Evolutionary conservation across 192 early-diverging fungal species (phyloP).

Genomic region (Chytriomyces sp.): DNA sequence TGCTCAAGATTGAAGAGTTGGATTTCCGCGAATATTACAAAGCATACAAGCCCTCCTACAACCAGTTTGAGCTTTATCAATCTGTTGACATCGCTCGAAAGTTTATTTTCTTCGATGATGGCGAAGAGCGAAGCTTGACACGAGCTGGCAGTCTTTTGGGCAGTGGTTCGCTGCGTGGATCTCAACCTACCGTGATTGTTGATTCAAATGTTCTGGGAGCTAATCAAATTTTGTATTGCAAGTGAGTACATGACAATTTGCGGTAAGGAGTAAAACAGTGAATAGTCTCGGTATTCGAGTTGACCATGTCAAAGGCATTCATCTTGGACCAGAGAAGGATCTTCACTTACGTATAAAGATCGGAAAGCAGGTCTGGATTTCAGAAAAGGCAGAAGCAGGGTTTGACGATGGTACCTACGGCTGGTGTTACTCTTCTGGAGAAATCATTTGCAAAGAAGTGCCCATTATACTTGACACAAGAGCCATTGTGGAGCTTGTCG

Average conservation of each 20-base stretch:
- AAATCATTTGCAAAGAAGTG: not conserved
- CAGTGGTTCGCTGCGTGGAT: not conserved
- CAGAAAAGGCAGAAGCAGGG: not conserved
- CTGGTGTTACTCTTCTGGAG: not conserved
- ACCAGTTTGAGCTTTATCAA: conserved; percentile 4
- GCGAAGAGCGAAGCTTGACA: not conserved
- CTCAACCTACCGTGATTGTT: not conserved
- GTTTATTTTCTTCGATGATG: not conserved
- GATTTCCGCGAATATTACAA: conserved; percentile 13
- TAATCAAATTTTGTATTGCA: conserved; percentile 6
- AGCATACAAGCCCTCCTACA: conserved; percentile 5
- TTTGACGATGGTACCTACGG: conserved; percentile 9
- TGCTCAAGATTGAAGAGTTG: not conserved
- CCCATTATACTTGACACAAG: not conserved
- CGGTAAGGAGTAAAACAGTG: not conserved
- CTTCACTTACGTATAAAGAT: not conserved
- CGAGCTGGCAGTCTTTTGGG: not conserved
- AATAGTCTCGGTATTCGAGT: conserved; percentile 14
- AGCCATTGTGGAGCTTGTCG: not conserved
- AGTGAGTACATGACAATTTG: not conserved
- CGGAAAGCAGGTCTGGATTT: conserved; percentile 1
- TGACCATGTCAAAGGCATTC: not conserved
- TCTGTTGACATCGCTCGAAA: not conserved
- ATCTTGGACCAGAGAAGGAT: not conserved
- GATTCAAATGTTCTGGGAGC: not conserved